phyloP scores from a whole-genome alignment of 2,329 filamentous ascomycete species.

The Thielaviopsis ethacetica region DNA sequence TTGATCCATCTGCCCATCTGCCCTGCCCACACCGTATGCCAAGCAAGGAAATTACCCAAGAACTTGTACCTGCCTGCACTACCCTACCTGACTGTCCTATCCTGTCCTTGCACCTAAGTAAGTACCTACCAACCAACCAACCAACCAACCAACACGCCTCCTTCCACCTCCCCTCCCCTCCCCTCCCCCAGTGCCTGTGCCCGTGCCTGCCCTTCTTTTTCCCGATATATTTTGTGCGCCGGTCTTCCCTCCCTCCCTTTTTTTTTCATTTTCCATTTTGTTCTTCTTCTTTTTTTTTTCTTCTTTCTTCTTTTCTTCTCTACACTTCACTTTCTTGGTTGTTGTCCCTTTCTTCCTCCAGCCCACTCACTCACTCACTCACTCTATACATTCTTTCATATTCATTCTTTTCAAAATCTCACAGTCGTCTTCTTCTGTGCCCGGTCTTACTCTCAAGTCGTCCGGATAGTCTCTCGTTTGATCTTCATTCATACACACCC shows the following conservation, averaged over 20 bases:
- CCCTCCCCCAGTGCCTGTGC: background rate
- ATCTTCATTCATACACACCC: background rate
- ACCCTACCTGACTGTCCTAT: too few species aligned
- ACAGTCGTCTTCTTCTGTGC: background rate
- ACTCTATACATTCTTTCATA: background rate
- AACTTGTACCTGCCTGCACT: background rate
- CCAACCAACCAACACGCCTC: too few species aligned
- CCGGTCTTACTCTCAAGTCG: background rate
- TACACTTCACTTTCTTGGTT: background rate
- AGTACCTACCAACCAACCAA: too few species aligned
- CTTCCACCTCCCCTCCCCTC: background rate
- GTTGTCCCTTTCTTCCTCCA: slow-evolving; percentile 5
- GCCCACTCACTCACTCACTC: background rate
- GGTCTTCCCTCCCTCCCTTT: background rate
- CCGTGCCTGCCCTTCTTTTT: background rate
- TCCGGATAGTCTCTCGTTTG: background rate
- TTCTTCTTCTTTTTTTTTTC: slow-evolving; percentile 9
- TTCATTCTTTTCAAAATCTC: background rate
- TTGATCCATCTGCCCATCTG: background rate
- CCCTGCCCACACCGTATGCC: background rate
- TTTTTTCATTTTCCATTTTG: background rate
- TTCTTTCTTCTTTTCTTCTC: slow-evolving; percentile 6
- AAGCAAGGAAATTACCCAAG: background rate
- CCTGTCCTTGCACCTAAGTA: too few species aligned
- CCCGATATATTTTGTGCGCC: background rate